These are phyloP conservation scores for Galeopsis tetrahit DNA, from an alignment of 257 asterid species.

Conservation along the genomic window DNA sequence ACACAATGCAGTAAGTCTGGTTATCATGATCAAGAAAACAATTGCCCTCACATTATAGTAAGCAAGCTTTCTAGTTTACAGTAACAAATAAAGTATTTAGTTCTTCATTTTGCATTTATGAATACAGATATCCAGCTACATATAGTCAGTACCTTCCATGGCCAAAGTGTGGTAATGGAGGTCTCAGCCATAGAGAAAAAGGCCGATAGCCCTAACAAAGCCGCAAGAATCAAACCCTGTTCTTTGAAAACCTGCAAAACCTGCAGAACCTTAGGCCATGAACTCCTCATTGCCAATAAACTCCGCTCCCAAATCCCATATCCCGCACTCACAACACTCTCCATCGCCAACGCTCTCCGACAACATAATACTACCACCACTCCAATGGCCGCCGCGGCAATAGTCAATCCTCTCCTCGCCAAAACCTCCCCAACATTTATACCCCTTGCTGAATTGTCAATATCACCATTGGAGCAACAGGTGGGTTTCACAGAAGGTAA, in stretches of 20 bases:
- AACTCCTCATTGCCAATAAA: constrained; percentile 62
- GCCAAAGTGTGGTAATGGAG: constrained; percentile 98
- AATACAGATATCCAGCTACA: constrained; percentile 1
- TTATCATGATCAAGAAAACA: constrained; percentile 25
- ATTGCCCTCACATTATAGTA: constrained; percentile 3
- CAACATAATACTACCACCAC: constrained; percentile 57
- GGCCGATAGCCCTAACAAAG: constrained; percentile 86
- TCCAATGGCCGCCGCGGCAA: constrained; percentile 68
- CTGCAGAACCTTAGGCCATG: constrained; percentile 87
- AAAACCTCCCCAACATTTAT: constrained; percentile 40
- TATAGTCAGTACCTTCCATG: constrained; percentile 84
- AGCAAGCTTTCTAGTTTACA: background rate
- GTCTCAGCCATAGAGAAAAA: constrained; percentile 99
- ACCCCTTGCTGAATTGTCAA: constrained; percentile 23
- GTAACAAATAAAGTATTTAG: constrained; percentile 15
- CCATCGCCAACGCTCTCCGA: constrained; percentile 71
- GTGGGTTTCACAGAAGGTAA: constrained; percentile 25
- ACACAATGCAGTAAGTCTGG: constrained; percentile 23
- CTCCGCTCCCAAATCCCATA: constrained; percentile 66
- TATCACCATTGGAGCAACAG: constrained; percentile 33
- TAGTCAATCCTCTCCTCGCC: constrained; percentile 47
- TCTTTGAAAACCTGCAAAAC: constrained; percentile 75
- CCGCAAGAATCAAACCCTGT: constrained; percentile 90
- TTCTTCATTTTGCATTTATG: constrained; percentile 4
- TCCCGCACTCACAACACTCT: constrained; percentile 54